These are phyloP conservation scores for Pinus taeda DNA, from an alignment of 75 land plant species.

Conservation along the genomic window DNA sequence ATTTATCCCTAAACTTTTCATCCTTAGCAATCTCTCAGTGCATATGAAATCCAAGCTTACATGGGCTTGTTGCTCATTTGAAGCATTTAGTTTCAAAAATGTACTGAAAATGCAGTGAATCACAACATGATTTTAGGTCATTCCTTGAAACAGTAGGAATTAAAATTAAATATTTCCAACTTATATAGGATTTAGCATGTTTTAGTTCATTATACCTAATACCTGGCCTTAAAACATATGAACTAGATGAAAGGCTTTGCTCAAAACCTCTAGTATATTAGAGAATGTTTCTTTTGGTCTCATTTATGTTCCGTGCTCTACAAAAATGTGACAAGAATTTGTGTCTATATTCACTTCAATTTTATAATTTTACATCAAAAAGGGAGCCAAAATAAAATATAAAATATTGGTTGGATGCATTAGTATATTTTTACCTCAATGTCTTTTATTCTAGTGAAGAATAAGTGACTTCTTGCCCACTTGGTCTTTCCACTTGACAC, in stretches of 20 bases:
- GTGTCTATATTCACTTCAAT: not conserved
- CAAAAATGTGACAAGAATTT: not conserved
- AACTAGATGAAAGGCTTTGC: not conserved
- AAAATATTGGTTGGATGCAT: not conserved
- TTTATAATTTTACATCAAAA: not conserved
- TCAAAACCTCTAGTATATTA: not conserved
- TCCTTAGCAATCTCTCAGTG: too few species aligned
- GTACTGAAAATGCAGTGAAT: too few species aligned
- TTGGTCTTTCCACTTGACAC: not conserved
- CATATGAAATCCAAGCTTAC: too few species aligned
- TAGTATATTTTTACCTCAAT: not conserved
- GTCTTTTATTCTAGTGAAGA: not conserved
- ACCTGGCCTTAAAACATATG: too few species aligned
- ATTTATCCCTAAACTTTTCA: too few species aligned
- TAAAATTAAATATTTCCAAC: not conserved
- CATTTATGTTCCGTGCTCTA: not conserved
- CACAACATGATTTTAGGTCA: too few species aligned
- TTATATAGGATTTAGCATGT: too few species aligned
- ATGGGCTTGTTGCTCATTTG: too few species aligned
- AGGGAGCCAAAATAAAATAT: not conserved
- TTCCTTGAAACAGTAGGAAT: too few species aligned
- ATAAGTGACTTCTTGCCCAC: not conserved
- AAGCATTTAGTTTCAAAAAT: too few species aligned
- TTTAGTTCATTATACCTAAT: too few species aligned
- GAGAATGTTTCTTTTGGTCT: not conserved